phyloP scores from a whole-genome alignment of 2,329 filamentous ascomycete genomes.

The Cadophora malorum region DNA sequence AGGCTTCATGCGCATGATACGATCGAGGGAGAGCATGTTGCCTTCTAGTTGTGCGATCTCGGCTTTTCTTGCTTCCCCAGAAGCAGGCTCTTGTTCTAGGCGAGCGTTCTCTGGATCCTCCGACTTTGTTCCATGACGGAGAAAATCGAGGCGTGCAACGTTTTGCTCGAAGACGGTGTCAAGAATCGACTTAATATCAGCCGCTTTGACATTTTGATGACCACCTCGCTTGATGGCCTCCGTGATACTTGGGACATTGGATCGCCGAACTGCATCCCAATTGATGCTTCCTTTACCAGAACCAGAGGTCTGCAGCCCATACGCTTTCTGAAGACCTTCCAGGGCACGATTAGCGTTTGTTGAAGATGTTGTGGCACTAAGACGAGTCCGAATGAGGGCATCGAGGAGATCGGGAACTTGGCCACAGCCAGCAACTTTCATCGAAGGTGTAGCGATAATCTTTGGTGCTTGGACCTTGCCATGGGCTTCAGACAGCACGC shows the following conservation, averaged over 20 bases:
- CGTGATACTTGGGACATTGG: constrained; percentile 65
- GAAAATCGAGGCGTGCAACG: constrained; percentile 55
- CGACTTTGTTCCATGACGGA: constrained; percentile 52
- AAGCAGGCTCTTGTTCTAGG: constrained; percentile 50
- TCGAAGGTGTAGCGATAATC: constrained; percentile 72
- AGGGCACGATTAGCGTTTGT: constrained; percentile 68
- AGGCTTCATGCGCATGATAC: constrained; percentile 53
- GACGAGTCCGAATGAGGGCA: constrained; percentile 58
- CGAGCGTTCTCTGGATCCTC: constrained; percentile 50
- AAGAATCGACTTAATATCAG: constrained; percentile 75
- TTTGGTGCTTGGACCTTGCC: constrained; percentile 68
- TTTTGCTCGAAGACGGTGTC: constrained; percentile 76
- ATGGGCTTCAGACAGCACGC: constrained; percentile 69
- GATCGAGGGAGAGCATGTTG: constrained; percentile 62
- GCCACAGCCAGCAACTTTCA: constrained; percentile 72
- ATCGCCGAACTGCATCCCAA: constrained; percentile 73
- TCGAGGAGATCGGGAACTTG: constrained; percentile 62
- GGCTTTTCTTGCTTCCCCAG: constrained; percentile 56
- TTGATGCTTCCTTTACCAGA: constrained; percentile 75
- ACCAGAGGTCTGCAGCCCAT: constrained; percentile 66
- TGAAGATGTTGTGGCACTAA: constrained; percentile 59
- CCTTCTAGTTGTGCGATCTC: constrained; percentile 64
- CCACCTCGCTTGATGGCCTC: constrained; percentile 75
- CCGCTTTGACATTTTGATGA: constrained; percentile 72
- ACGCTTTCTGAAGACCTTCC: constrained; percentile 66